Conservation (phyloP, 768 basidiomycete species). For the Lentinus brumalis region DNA sequence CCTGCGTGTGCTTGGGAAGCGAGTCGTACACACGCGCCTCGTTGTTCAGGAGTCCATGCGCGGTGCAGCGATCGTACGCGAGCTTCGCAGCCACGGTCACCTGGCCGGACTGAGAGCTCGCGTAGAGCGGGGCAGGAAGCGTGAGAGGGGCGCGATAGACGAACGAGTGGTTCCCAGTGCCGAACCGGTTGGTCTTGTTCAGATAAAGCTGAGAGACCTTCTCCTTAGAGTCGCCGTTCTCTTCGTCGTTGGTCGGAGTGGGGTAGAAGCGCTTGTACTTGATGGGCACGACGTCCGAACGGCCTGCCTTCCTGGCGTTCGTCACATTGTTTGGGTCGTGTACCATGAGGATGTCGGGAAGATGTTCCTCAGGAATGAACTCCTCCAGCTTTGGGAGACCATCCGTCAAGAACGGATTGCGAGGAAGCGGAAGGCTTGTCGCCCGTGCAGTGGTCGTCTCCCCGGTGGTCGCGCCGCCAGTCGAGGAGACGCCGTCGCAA, state of each 20-base stretch:
- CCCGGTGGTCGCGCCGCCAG: no score
- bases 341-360: conserved; percentile 31
- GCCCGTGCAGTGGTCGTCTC: no score
- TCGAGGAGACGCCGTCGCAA: no score
- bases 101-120: conserved; percentile 22
- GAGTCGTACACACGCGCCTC: conserved; percentile 49
- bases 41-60: conserved; percentile 26
- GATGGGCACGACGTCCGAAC: neutral
- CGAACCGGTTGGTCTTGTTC: conserved; percentile 37
- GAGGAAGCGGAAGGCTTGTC: neutral
- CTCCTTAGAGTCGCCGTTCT: neutral
- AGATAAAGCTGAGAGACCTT: conserved; percentile 50
- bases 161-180: conserved; percentile 53
- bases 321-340: conserved; percentile 20
- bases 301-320: neutral
- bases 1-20: conserved; percentile 47
- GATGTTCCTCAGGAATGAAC: conserved; percentile 25
- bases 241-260: neutral
- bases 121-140: conserved; percentile 40
- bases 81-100: conserved; percentile 35
- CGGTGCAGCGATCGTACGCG: conserved; percentile 3
- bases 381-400: conserved; percentile 32
- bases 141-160: conserved; percentile 56
- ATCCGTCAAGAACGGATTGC: neutral
- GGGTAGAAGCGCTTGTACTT: conserved; percentile 23